Percentiles rank a stretch among this genome's conserved stretches.
phyloP scores from a whole-genome alignment of 306 rosid genomes.

The Rosa rugosa region DNA sequence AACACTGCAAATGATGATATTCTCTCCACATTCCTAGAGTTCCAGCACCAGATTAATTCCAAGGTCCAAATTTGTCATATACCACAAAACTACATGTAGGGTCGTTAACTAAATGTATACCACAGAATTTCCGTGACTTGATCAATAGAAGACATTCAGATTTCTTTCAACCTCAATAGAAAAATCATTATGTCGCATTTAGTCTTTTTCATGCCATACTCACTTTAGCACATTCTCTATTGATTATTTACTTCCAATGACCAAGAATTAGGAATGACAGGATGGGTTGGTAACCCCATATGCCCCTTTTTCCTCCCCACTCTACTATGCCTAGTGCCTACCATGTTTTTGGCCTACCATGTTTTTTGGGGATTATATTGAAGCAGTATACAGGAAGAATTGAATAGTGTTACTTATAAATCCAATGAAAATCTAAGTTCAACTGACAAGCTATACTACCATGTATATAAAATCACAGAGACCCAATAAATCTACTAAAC shows the following conservation, averaged over 20 bases:
- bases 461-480: neutral
- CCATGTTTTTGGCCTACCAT: neutral
- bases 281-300: neutral
- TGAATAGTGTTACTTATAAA: neutral
- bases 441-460: neutral
- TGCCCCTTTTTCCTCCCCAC: neutral
- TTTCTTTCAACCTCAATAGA: neutral
- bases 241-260: neutral
- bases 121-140: conserved; percentile 2
- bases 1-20: neutral
- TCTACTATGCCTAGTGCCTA: neutral
- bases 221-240: neutral
- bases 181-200: neutral
- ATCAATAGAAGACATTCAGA: conserved; percentile 5
- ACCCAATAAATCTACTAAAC: neutral
- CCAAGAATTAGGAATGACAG: neutral
- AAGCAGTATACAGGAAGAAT: neutral
- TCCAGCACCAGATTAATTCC: neutral
- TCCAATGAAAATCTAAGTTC: neutral
- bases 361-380: neutral
- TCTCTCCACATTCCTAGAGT: conserved; percentile 1
- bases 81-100: neutral
- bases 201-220: neutral
- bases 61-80: neutral
- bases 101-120: neutral